Conservation (phyloP, 306 rosid species). For the Lathyrus sativus region DNA sequence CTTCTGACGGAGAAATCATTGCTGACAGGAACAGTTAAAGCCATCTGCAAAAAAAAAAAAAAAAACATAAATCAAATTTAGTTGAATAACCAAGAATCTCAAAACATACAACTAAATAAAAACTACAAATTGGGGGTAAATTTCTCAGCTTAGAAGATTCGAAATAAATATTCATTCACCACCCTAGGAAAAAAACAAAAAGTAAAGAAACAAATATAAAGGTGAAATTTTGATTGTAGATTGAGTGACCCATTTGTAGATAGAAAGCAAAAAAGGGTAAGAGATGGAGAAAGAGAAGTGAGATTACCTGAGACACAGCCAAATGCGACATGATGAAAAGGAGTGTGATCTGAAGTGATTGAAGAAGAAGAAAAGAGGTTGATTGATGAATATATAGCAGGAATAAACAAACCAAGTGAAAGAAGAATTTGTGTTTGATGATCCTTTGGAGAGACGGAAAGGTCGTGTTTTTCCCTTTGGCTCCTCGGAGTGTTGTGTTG, state of each 20-base stretch:
- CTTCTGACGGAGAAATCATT: conserved; percentile 50
- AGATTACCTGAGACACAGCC: conserved; percentile 46
- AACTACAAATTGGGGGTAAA: conserved; percentile 2
- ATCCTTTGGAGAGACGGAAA: conserved; percentile 47
- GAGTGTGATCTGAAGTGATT: conserved; percentile 7
- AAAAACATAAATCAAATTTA: conserved; percentile 17
- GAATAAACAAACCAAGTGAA: background rate
- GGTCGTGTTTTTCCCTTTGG: conserved; percentile 34
- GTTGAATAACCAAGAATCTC: background rate
- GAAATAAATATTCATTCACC: background rate
- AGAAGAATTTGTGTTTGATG: background rate
- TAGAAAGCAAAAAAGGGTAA: conserved; percentile 17
- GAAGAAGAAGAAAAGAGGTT: background rate
- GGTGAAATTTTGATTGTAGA: conserved; percentile 26
- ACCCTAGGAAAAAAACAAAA: conserved; percentile 1
- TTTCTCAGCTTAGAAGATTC: conserved; percentile 7
- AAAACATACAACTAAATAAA: background rate
- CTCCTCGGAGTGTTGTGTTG: conserved; percentile 27
- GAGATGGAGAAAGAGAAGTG: background rate
- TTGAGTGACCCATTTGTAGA: conserved; percentile 6
- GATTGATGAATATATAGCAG: conserved; percentile 7
- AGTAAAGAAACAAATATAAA: background rate
- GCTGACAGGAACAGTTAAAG: conserved; percentile 48
- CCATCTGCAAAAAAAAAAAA: conserved; percentile 37
- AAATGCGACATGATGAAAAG: conserved; percentile 42